Evolutionary conservation across 495 filamentous ascomycete species (phyloP), one percentile per base, ranked within the genome.

Genomic region (Penicillium coprophilum): DNA sequence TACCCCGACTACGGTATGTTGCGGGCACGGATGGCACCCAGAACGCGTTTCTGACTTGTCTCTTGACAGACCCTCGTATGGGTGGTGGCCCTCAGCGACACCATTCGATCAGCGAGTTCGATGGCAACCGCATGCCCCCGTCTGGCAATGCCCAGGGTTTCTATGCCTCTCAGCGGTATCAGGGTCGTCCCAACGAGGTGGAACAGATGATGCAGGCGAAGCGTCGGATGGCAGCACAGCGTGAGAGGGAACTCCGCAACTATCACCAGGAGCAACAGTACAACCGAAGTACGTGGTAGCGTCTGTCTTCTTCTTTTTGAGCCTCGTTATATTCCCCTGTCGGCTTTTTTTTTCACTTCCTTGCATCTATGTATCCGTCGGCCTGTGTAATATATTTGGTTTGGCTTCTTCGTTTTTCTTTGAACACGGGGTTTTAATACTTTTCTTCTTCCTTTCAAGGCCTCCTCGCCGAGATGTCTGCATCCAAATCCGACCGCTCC

Each of bases 221-320:
- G 80, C 88, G 94, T 77, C 90, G 92, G 79, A 91, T 96, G 87
- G 94, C 94, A 57, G 94, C 94, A 76, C 93, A 96, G 77, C 90
- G 94, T 76, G 94, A 98, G 82, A 89, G 95, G 75, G 94, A 98
- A 80, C 85, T 98, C 75, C 91, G 94, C 76, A 98, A 98, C 77
- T 97, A 97, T 80, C 94, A 98, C 77, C 94, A 97, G 80, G 94
- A 98, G 82, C 94, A 98, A 82, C 94, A 98, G 85, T 97, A 95
- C 82, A 95, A 97, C 78, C 87, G 93, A 87, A 96, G 94, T 98
- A 82, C 73, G 83, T 83, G 77, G 75, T 77, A 82, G 76, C 70
- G 66, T 77, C 62, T 58, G 63, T 59, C 66, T 69, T 68, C 59
- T 65, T 63, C 58, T 64, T 67, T 59, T 60, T 53, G 39, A 45